A percentile compares a stretch with the other conserved stretches of the same genome.
Evolutionary conservation across 495 filamentous ascomycete species (phyloP).

Genomic region (Platismatia glauca): DNA sequence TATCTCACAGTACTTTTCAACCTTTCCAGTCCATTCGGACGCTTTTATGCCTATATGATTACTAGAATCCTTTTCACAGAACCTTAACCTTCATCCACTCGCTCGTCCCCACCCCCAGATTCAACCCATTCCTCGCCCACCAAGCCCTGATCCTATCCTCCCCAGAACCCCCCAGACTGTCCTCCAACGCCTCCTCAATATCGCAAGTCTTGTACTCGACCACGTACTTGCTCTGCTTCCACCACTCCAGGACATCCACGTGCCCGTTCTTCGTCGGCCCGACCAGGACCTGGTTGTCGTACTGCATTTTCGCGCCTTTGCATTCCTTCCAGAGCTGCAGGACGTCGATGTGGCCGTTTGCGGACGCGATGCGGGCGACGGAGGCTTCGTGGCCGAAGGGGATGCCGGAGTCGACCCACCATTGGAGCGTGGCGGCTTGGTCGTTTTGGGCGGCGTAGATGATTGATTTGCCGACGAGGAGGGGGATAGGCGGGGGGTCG

Average conservation of each 20-base stretch:
- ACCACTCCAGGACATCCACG: slow-evolving; percentile 81
- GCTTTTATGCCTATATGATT: too few species aligned
- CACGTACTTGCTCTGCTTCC: slow-evolving; percentile 62
- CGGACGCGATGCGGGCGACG: slow-evolving; percentile 73
- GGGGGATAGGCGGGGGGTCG: slow-evolving; percentile 34
- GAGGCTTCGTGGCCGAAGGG: slow-evolving; percentile 63
- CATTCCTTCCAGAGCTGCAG: slow-evolving; percentile 72
- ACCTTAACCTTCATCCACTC: slow-evolving; percentile 89
- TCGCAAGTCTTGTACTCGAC: slow-evolving; percentile 94
- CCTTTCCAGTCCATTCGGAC: too few species aligned
- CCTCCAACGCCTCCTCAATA: slow-evolving; percentile 89
- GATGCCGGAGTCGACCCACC: slow-evolving; percentile 75
- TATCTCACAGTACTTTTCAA: not conserved
- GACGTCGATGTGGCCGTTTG: slow-evolving; percentile 78
- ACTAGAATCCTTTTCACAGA: slow-evolving; percentile 27
- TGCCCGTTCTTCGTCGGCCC: slow-evolving; percentile 82
- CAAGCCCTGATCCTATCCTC: slow-evolving; percentile 65
- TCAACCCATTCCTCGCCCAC: slow-evolving; percentile 88
- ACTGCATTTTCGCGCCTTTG: slow-evolving; percentile 75
- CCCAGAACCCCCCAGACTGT: slow-evolving; percentile 56
- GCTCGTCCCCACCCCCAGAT: slow-evolving; percentile 73
- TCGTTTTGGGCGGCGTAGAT: slow-evolving; percentile 73
- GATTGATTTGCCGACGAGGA: slow-evolving; percentile 74
- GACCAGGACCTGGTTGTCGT: slow-evolving; percentile 81
- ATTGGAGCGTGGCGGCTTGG: slow-evolving; percentile 58